Evolutionary conservation across 306 rosid genomes (phyloP), one percentile per base, ranked within the genome.

Genomic region (Inga leiocalycina): DNA sequence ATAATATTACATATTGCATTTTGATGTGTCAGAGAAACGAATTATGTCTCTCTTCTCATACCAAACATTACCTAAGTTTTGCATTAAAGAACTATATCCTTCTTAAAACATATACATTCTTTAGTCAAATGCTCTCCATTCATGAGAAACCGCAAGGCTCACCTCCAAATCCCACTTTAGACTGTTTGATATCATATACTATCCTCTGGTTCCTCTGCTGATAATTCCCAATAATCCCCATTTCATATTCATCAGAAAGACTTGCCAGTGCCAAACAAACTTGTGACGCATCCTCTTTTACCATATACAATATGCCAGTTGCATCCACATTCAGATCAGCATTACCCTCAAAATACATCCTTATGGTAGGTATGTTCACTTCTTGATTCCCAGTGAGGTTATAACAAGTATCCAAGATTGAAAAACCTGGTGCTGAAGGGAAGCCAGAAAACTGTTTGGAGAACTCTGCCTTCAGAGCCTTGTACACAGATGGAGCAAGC

Each of bases 141-240:
- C 85, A 88, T 51, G 35, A 56, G 81, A 91, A 95, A 85, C 90
- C 85, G 85, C 99, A 95, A 72, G 83, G 39, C 84, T 95, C 99
- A 22, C 62, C 85, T 20, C 96, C 98, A 87, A 95, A 92, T 82
- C 99, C 99, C 76, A 93, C 81, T 87, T 35, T 80, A n/a, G 92
- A 90, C 69, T 85, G 87, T 86, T 91, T 86, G 34, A 85, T 81
- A 84, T 95, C 87, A 83, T 93, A 95, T 65, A 93, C 66, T n/a
- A 95, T 92, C 93, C 97, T 93, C 62, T 92, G 98, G 77, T 95
- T 95, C 86, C 86, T 92, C 85, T 95, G 99, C 88, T 93, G 99
- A 77, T 88, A 93, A 79, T 92, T 93, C 82, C 98, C 99, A 56
- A 95, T 81, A 9, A 95, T 92, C 12, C 87, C 84, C 3, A 80